Evolutionary conservation across 345 rosid species (phyloP).

Genomic region (Laguncularia racemosa): DNA sequence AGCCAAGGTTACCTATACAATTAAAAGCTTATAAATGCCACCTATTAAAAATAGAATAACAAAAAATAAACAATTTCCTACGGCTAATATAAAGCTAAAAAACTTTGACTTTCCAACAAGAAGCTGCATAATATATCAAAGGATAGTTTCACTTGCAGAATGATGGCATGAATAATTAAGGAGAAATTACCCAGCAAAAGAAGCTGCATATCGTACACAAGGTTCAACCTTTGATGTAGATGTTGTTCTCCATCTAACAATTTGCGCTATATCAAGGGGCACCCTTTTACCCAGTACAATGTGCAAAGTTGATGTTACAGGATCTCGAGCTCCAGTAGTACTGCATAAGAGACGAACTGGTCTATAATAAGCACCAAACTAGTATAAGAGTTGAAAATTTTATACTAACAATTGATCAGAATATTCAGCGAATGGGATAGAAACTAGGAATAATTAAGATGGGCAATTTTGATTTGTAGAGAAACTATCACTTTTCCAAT

Average conservation of each 20-base stretch:
- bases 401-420: background rate
- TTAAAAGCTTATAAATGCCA: no score
- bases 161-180: conserved; percentile 11
- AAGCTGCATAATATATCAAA: background rate
- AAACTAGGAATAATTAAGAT: no score
- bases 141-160: background rate
- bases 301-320: conserved; percentile 83
- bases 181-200: conserved; percentile 88
- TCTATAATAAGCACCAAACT: background rate
- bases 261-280: conserved; percentile 80
- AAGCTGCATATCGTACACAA: conserved; percentile 82
- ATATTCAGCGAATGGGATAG: background rate
- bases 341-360: conserved; percentile 31
- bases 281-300: conserved; percentile 76
- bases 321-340: conserved; percentile 94
- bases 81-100: no score
- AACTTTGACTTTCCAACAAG: no score
- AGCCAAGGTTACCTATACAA: no score
- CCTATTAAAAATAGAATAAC: no score
- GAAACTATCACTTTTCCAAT: no score
- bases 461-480: no score
- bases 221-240: conserved; percentile 59
- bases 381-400: background rate
- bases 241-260: conserved; percentile 86
- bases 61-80: no score